phyloP scores from a whole-genome alignment of 805 yeast species.

The Pichia sporocuriosa region DNA sequence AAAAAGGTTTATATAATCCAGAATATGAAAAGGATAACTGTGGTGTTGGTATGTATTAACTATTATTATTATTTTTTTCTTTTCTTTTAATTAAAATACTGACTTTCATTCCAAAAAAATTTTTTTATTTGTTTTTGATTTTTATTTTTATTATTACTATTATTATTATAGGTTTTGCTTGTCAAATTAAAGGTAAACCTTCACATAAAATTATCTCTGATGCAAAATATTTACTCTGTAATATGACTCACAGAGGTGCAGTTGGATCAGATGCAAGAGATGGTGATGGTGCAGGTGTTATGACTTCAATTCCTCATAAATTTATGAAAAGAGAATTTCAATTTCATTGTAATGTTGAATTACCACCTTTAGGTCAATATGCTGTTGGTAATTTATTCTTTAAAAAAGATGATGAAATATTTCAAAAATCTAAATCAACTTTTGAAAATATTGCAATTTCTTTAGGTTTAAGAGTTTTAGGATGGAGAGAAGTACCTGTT shows the following conservation, averaged over 20 bases:
- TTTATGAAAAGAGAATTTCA: conserved; percentile 81
- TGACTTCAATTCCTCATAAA: conserved; percentile 86
- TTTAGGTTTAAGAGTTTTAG: conserved; percentile 75
- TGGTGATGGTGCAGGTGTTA: conserved; percentile 98
- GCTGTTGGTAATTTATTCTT: conserved; percentile 94
- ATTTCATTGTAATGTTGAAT: conserved; percentile 53
- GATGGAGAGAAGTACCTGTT: conserved; percentile 93
- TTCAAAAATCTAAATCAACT: conserved; percentile 62
- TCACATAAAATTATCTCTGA: conserved; percentile 93
- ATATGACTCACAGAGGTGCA: conserved; percentile 99
- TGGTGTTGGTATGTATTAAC: conserved; percentile 61
- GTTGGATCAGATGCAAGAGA: conserved; percentile 92
- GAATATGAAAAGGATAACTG: conserved; percentile 94
- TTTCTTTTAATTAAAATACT: conserved; percentile 1
- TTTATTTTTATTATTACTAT: background rate
- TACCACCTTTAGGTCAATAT: conserved; percentile 80
- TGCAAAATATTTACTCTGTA: conserved; percentile 79
- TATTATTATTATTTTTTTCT: background rate
- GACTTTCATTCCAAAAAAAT: background rate
- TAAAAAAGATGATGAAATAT: conserved; percentile 73
- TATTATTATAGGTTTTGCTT: conserved; percentile 59
- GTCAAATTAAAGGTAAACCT: conserved; percentile 81
- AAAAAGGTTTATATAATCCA: conserved; percentile 90
- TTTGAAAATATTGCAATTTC: conserved; percentile 76
- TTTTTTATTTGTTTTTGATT: too few relatives aligned